Evolutionary conservation across 257 asterid species (phyloP).

Genomic region (Solanum rostratum): DNA sequence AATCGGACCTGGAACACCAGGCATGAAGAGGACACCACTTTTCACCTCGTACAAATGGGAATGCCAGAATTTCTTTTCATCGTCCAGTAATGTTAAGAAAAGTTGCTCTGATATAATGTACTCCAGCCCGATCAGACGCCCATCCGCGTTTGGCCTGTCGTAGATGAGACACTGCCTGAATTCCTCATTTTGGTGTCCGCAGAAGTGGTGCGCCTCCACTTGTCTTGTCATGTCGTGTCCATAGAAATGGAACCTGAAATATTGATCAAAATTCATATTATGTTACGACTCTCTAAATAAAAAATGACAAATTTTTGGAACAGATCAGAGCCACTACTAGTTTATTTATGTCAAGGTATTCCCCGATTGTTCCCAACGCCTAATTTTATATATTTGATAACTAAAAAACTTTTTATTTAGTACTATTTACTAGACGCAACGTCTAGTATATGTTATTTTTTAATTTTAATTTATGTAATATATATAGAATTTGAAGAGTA

Average conservation of each 20-base stretch:
- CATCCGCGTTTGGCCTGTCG: conserved; percentile 55
- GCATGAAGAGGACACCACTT: conserved; percentile 80
- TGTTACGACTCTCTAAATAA: too few species aligned
- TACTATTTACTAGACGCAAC: too few species aligned
- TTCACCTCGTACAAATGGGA: conserved; percentile 83
- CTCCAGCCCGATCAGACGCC: conserved; percentile 67
- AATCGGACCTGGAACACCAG: conserved; percentile 57
- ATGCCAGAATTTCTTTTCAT: conserved; percentile 78
- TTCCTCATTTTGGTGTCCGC: conserved; percentile 69
- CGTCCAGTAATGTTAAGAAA: conserved; percentile 65
- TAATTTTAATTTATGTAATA: too few species aligned
- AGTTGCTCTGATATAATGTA: conserved; percentile 47
- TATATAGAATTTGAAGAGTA: too few species aligned
- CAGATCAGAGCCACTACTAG: too few species aligned
- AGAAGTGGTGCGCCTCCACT: conserved; percentile 94
- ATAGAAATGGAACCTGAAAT: conserved; percentile 69
- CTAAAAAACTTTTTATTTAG: too few species aligned
- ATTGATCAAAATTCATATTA: too few species aligned
- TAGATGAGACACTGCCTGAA: conserved; percentile 83
- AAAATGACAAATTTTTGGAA: too few species aligned
- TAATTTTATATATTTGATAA: too few species aligned
- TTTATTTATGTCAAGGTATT: too few species aligned
- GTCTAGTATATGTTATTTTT: too few species aligned
- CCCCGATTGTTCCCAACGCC: too few species aligned
- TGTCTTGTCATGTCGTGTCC: conserved; percentile 83